A percentile compares a stretch with the other conserved stretches of the same genome.
phyloP scores from a whole-genome alignment of 2,329 filamentous ascomycete species.

The Onygenales sp. region DNA sequence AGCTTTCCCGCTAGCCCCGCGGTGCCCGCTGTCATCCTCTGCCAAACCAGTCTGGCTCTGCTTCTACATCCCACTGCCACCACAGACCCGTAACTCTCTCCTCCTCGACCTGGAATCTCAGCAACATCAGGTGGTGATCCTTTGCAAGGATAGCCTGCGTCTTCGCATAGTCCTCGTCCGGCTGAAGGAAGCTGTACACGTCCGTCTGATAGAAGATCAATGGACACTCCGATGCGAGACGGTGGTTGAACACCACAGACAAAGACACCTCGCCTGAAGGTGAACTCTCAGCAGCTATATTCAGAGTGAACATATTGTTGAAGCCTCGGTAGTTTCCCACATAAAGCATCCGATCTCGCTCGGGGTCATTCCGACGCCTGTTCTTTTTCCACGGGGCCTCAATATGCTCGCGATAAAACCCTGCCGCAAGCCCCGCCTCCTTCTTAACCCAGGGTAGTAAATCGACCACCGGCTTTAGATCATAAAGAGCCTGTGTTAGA shows the following conservation, averaged over 20 bases:
- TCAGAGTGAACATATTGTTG: background rate
- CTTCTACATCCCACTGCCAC: background rate
- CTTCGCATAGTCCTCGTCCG: background rate
- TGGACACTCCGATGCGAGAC: background rate
- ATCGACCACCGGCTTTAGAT: conserved; percentile 9
- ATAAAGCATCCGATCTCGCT: background rate
- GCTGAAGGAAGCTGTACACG: background rate
- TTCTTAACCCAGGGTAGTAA: background rate
- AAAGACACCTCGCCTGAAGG: background rate
- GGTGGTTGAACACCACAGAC: background rate
- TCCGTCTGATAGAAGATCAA: background rate
- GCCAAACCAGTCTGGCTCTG: background rate
- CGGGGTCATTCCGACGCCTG: background rate
- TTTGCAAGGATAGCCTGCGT: background rate
- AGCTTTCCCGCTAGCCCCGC: no score
- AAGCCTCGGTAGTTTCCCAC: background rate
- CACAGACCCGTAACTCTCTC: background rate
- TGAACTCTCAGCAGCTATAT: background rate
- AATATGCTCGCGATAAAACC: background rate
- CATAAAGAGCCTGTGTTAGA: conserved; percentile 12
- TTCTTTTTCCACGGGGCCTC: background rate
- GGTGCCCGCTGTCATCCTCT: background rate
- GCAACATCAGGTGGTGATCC: background rate
- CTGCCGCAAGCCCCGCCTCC: background rate
- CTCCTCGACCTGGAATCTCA: background rate